phyloP scores from a whole-genome alignment of 2,329 filamentous ascomycete species.

The Clonostachys sp. region DNA sequence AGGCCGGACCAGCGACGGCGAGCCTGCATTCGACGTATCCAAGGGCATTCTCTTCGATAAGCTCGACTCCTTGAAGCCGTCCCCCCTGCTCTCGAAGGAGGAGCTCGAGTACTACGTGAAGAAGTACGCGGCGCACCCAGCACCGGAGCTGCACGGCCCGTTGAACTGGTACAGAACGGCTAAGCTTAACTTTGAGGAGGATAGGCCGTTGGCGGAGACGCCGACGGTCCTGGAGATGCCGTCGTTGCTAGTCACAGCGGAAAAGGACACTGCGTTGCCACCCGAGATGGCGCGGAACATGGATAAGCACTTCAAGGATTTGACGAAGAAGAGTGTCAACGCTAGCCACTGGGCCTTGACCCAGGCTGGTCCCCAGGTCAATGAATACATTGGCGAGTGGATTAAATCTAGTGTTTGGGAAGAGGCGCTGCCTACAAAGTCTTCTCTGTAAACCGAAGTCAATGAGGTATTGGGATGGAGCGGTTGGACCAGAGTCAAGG shows the following conservation, averaged over 20 bases:
- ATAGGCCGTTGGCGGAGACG: conserved; percentile 55
- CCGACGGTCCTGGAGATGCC: conserved; percentile 54
- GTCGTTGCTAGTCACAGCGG: conserved; percentile 70
- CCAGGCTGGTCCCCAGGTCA: conserved; percentile 68
- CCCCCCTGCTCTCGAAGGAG: conserved; percentile 58
- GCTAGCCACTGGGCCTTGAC: conserved; percentile 80
- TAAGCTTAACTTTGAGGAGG: conserved; percentile 72
- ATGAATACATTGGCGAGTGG: conserved; percentile 64
- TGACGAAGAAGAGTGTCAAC: conserved; percentile 63
- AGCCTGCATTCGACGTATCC: conserved; percentile 51
- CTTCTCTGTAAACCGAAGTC: background rate
- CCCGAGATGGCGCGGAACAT: conserved; percentile 68
- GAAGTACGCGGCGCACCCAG: conserved; percentile 57
- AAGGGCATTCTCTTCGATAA: conserved; percentile 62
- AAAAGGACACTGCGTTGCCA: conserved; percentile 66
- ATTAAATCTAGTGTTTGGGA: conserved; percentile 30
- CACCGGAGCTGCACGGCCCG: conserved; percentile 66
- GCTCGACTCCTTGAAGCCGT: conserved; percentile 50
- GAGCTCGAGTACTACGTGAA: conserved; percentile 74
- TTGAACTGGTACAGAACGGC: conserved; percentile 85
- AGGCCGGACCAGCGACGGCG: conserved; percentile 50
- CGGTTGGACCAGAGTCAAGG: background rate
- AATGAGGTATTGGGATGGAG: conserved; percentile 1
- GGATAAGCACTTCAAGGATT: conserved; percentile 59
- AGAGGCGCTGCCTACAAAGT: too few species aligned